Conservation (phyloP, 768 basidiomycete genomes). For the Macrocybe gigantea region DNA sequence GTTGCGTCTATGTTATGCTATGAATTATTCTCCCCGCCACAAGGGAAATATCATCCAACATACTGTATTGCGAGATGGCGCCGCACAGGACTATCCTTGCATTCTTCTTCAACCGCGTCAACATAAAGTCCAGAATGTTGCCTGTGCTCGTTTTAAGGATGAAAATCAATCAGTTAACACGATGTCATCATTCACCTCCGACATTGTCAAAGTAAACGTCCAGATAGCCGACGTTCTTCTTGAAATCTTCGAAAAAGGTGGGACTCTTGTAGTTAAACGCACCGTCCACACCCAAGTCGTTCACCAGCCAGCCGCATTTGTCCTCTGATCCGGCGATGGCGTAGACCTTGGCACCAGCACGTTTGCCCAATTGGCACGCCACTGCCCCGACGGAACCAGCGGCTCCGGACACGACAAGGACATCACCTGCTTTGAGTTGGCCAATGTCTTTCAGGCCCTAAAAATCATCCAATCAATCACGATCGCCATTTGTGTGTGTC, state of each 20-base stretch:
- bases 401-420: conserved; percentile 81
- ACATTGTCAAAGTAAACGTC: conserved; percentile 87
- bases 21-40: not conserved
- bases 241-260: conserved; percentile 69
- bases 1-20: conserved; percentile 34
- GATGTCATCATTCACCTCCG: conserved; percentile 33
- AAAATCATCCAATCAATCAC: not conserved
- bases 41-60: conserved; percentile 13
- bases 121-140: conserved; percentile 73
- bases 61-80: conserved; percentile 83
- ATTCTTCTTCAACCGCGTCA: conserved; percentile 68
- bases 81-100: conserved; percentile 83
- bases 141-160: conserved; percentile 32
- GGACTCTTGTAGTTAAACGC: conserved; percentile 85
- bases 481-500: not conserved
- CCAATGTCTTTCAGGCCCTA: conserved; percentile 83
- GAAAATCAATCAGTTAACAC: not conserved
- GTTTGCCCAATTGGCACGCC: conserved; percentile 80
- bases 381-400: conserved; percentile 87
- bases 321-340: conserved; percentile 82
- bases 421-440: conserved; percentile 77
- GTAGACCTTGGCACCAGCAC: conserved; percentile 73
- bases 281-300: conserved; percentile 76
- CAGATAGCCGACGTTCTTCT: conserved; percentile 60
- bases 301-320: conserved; percentile 83